A percentile compares a stretch with the other conserved stretches of the same genome.
Conservation (phyloP, 495 filamentous ascomycete species). For the Cercophora sp. region DNA sequence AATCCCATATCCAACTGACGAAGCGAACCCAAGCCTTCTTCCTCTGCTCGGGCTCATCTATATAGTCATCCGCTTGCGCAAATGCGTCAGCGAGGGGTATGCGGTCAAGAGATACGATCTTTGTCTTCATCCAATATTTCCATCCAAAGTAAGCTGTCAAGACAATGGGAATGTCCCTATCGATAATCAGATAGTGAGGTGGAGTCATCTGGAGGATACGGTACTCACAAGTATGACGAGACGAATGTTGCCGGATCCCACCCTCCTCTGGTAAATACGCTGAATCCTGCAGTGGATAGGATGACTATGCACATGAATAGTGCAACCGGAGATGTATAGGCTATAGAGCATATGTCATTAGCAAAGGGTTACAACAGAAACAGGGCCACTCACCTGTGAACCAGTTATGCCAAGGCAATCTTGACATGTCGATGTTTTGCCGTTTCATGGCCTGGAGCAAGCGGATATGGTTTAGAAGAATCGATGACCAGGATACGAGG, state of each 20-base stretch:
- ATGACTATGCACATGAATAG: slow-evolving; percentile 45
- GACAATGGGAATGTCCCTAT: slow-evolving; percentile 54
- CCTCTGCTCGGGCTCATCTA: slow-evolving; percentile 30
- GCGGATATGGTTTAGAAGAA: slow-evolving; percentile 46
- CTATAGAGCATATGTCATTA: slow-evolving; percentile 9
- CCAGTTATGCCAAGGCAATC: slow-evolving; percentile 45
- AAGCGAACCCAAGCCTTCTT: slow-evolving; percentile 22
- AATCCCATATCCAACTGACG: slow-evolving; percentile 44
- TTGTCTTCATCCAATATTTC: slow-evolving; percentile 52
- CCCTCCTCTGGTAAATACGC: slow-evolving; percentile 44
- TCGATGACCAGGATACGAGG: slow-evolving; percentile 51
- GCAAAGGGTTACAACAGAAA: not conserved
- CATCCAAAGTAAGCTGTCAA: slow-evolving; percentile 48
- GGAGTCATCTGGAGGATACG: not conserved
- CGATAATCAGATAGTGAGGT: not conserved
- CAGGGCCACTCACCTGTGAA: slow-evolving; percentile 29
- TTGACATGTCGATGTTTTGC: slow-evolving; percentile 34
- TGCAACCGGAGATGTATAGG: slow-evolving; percentile 33
- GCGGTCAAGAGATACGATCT: slow-evolving; percentile 46
- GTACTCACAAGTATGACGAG: slow-evolving; percentile 46
- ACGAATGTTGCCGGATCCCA: slow-evolving; percentile 46
- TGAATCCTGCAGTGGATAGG: slow-evolving; percentile 45
- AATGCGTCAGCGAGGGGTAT: slow-evolving; percentile 46
- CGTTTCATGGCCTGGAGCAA: slow-evolving; percentile 37
- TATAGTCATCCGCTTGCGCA: slow-evolving; percentile 28